Base-by-base conservation (phyloP, 1,284 basidiomycete genomes). In the Tylopilus orsonianus region DNA sequence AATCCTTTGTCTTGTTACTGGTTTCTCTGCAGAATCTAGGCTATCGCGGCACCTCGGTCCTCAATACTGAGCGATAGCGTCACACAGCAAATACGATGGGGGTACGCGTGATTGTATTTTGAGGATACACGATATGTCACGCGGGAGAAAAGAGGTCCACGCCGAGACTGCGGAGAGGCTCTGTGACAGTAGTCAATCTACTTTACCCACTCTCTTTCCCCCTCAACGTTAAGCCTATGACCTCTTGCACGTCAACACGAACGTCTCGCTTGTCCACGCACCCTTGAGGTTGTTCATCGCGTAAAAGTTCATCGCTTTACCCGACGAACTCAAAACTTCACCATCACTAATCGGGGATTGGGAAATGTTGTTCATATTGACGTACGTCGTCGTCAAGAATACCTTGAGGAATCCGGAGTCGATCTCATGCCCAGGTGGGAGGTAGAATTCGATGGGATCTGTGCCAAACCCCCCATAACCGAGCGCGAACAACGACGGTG, bases 381-480 rank as follows among this genome's bases (percentile, higher is more conserved):
- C 52, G 16, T 60, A 56, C 2, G 41, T 29, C 8, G 41, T 56
- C 42, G 60, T 58, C 51, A 59, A 39, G 41, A 59, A 62, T 7
- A 58, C 33, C 34, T 53, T 60, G 51, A 59, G 49, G 35, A 59
- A 59, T 13, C 56, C 56, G 0, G 58, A 58, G 29, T 59, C 60
- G 1, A 7, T 47, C 7, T 41, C 5, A 5, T 29, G 10, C 9
- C 29, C 52, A 0, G 19, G 18, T 0, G 48, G 48, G 1, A 60
- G 49, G 42, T 52, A 60, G 13, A 59, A 58, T 27, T 62, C 52
- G 40, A 62, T 44, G 6, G 60, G 38, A 23, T 62, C 33, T 2
- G 52, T 58, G 4, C 60, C 60, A 19, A 58, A 62, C 5, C 32
- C 60, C 8, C 60, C 60, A 6, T 60, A 62, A 33, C 57, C 58